A percentile compares a stretch with the other conserved stretches of the same genome.
Evolutionary conservation across 495 filamentous ascomycete genomes (phyloP).

Genomic region (Penicillium paxilli): DNA sequence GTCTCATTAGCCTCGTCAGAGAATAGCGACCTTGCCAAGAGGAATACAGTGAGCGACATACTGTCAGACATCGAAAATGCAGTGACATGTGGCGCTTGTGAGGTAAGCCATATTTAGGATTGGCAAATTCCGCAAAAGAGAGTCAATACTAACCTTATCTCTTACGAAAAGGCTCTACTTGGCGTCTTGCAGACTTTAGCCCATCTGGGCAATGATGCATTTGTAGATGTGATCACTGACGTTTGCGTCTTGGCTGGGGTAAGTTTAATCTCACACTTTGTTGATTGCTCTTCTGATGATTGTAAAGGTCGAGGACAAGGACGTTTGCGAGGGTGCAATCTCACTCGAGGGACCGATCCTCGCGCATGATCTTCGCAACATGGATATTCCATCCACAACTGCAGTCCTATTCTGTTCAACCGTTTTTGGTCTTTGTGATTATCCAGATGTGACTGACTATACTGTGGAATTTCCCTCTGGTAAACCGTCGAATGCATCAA

Average conservation of each 20-base stretch:
- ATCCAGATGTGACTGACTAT: constrained; percentile 40
- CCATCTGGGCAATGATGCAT: constrained; percentile 39
- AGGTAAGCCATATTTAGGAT: constrained; percentile 27
- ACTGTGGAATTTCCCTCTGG: constrained; percentile 44
- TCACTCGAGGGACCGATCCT: constrained; percentile 49
- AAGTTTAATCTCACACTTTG: not conserved
- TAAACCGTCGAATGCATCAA: constrained; percentile 34
- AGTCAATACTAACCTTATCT: not conserved
- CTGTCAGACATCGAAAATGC: constrained; percentile 42
- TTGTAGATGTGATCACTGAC: constrained; percentile 41
- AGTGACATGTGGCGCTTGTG: constrained; percentile 45
- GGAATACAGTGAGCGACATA: constrained; percentile 14
- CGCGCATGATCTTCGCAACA: constrained; percentile 44
- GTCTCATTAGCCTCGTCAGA: constrained; percentile 9
- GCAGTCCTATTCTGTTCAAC: constrained; percentile 48
- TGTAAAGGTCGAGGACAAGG: constrained; percentile 37
- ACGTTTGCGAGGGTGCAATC: constrained; percentile 49
- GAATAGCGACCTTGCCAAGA: constrained; percentile 6
- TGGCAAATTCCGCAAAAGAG: not conserved
- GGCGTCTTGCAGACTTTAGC: constrained; percentile 45
- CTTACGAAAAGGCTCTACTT: constrained; percentile 33
- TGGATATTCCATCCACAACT: constrained; percentile 47
- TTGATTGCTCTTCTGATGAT: not conserved
- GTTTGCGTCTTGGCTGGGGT: constrained; percentile 45
- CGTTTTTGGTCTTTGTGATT: constrained; percentile 51